Evolutionary conservation across 2,329 filamentous ascomycete genomes (phyloP).

Genomic region (Pseudogymnoascus sp.): DNA sequence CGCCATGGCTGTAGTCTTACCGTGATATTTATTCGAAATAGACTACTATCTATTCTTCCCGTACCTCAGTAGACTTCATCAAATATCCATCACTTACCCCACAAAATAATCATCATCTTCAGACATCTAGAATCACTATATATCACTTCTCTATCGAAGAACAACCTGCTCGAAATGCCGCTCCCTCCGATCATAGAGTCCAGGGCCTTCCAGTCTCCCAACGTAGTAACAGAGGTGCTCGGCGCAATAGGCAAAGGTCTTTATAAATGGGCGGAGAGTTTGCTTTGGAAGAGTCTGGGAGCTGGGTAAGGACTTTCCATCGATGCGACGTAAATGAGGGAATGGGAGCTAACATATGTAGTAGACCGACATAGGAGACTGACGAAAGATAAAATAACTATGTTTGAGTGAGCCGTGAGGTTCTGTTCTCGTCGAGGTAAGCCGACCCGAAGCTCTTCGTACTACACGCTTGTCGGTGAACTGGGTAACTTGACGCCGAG

Average conservation of each 20-base stretch:
- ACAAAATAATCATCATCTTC: neutral
- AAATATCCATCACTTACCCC: neutral
- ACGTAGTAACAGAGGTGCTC: neutral
- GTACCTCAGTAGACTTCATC: neutral
- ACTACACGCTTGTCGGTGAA: neutral
- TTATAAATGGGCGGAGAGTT: neutral
- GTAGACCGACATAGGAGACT: neutral
- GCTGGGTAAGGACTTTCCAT: neutral
- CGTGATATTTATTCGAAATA: neutral
- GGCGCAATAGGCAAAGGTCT: neutral
- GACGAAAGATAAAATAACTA: neutral
- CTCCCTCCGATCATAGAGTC: neutral
- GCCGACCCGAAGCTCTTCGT: neutral
- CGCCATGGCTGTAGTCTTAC: neutral
- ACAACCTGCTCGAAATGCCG: neutral
- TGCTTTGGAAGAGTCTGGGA: neutral
- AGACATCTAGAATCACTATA: neutral
- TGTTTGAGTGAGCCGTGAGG: neutral
- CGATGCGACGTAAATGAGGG: too few species aligned
- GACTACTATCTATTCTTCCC: neutral
- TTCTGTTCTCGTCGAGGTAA: neutral
- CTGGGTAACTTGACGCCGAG: neutral
- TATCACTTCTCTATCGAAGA: neutral
- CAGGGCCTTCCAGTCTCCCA: neutral
- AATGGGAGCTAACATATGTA: neutral